Conservation (phyloP, 345 rosid genomes). For the Fremontodendron californicum region DNA sequence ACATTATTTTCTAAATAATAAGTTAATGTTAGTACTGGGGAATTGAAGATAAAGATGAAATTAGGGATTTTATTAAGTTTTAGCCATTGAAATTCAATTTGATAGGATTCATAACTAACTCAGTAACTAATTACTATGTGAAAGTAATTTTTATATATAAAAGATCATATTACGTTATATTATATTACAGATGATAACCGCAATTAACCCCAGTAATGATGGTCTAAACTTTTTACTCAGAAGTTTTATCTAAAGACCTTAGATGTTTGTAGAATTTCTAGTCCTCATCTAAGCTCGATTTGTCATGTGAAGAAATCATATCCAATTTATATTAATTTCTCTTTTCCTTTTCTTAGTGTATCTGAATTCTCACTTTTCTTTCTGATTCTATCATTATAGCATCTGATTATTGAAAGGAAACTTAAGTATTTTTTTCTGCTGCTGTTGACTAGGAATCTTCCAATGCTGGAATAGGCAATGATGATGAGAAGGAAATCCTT, state of each 20-base stretch:
- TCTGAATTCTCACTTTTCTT: slow-evolving; percentile 1
- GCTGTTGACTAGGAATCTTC: slow-evolving; percentile 40
- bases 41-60: neutral
- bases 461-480: slow-evolving; percentile 36
- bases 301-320: neutral
- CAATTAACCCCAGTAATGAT: neutral
- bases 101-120: neutral
- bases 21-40: neutral
- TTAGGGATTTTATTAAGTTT: neutral
- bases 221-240: neutral
- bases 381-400: neutral
- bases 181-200: neutral
- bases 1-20: neutral
- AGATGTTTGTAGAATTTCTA: neutral
- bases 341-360: neutral
- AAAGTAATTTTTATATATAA: neutral
- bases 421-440: slow-evolving; percentile 18
- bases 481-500: slow-evolving; percentile 71
- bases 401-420: slow-evolving; percentile 11
- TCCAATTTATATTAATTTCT: neutral
- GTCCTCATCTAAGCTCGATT: neutral
- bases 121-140: neutral
- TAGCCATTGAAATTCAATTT: neutral
- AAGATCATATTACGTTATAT: neutral
- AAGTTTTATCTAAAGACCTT: neutral